A percentile compares a stretch with the other conserved stretches of the same genome.
phyloP scores from a whole-genome alignment of 1,284 basidiomycete genomes.

The Psilocybe mexicana region DNA sequence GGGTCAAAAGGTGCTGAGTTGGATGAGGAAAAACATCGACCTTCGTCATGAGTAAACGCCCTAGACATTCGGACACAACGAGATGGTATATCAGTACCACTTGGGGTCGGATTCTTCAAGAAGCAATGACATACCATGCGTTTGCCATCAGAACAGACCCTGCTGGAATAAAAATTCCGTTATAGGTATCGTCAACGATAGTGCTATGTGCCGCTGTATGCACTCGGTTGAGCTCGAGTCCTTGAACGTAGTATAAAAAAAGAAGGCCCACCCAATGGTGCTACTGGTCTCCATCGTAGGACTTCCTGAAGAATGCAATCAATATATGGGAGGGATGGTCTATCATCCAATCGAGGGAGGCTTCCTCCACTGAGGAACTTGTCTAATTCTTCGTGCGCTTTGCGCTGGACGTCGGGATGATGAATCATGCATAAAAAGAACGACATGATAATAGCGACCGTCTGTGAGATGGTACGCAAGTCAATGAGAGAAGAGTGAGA shows the following conservation, averaged over 20 bases:
- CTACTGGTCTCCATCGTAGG: slow-evolving; percentile 28
- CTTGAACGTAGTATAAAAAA: not conserved
- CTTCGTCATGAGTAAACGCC: slow-evolving; percentile 5
- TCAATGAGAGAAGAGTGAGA: no score
- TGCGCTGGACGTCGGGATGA: slow-evolving; percentile 24
- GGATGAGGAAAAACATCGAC: not conserved
- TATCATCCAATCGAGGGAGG: slow-evolving; percentile 28
- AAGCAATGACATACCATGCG: slow-evolving; percentile 25
- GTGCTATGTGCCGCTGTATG: slow-evolving; percentile 20
- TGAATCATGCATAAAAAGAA: slow-evolving; percentile 27
- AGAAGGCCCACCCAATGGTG: slow-evolving; percentile 24
- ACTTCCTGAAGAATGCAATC: slow-evolving; percentile 6
- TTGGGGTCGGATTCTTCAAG: no score
- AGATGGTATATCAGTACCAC: not conserved
- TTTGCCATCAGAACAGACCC: slow-evolving; percentile 33
- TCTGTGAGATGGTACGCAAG: not conserved
- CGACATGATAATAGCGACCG: slow-evolving; percentile 20
- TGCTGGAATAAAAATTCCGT: slow-evolving; percentile 32
- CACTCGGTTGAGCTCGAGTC: no score
- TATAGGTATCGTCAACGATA: slow-evolving; percentile 29
- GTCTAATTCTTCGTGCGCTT: slow-evolving; percentile 27
- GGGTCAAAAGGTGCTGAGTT: no score
- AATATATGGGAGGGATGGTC: slow-evolving; percentile 22
- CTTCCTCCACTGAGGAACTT: slow-evolving; percentile 18
- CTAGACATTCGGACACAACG: not conserved